Evolutionary conservation across 352 stramenopile species (phyloP).

Genomic region (Phytophthora syringae): DNA sequence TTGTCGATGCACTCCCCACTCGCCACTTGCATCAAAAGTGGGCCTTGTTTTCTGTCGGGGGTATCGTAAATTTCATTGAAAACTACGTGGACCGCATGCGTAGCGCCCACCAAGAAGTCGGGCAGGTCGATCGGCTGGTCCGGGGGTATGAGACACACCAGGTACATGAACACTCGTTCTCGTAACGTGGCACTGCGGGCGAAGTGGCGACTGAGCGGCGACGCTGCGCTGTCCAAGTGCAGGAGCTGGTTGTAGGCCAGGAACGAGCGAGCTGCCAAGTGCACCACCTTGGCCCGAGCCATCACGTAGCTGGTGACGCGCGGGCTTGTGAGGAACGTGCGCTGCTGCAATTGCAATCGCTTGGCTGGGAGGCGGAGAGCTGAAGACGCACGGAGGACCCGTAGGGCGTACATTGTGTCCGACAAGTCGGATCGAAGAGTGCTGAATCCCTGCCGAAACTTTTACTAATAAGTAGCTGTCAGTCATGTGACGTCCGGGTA

Average conservation of each 20-base stretch:
- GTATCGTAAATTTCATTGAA: conserved; percentile 28
- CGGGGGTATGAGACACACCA: conserved; percentile 46
- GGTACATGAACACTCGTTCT: conserved; percentile 56
- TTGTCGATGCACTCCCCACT: conserved; percentile 21
- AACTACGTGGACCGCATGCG: conserved; percentile 36
- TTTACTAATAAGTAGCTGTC: too few relatives aligned
- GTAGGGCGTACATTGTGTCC: too few relatives aligned
- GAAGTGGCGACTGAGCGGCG: conserved; percentile 40
- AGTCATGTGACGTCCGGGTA: too few relatives aligned
- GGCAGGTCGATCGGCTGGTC: conserved; percentile 51
- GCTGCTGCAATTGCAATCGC: neutral
- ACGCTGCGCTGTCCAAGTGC: conserved; percentile 35
- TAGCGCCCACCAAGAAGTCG: conserved; percentile 46
- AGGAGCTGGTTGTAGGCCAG: conserved; percentile 49
- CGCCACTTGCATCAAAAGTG: conserved; percentile 25
- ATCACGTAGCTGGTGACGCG: conserved; percentile 38
- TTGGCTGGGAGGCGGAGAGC: too few relatives aligned
- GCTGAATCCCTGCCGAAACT: too few relatives aligned
- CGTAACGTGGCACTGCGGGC: conserved; percentile 27
- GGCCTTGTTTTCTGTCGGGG: conserved; percentile 2
- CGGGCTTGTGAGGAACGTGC: conserved; percentile 29
- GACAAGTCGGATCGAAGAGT: too few relatives aligned
- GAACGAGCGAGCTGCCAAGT: conserved; percentile 44
- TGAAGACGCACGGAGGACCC: neutral
- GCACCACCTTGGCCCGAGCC: conserved; percentile 46